Evolutionary conservation across 345 rosid species (phyloP).

Genomic region (Sisymbrium altissimum): DNA sequence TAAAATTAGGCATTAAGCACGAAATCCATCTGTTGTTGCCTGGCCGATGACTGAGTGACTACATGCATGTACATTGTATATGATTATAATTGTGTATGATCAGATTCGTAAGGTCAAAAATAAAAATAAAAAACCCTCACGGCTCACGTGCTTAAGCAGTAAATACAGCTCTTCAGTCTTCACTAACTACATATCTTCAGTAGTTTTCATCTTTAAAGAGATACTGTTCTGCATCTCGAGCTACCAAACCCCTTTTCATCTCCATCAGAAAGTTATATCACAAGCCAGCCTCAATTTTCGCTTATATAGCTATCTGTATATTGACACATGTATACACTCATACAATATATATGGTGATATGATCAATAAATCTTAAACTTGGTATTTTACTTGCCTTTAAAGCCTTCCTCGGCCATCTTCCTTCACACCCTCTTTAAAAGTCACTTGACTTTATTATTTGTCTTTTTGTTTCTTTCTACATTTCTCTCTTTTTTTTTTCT

Average conservation of each 20-base stretch:
- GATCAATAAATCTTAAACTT: constrained; percentile 29
- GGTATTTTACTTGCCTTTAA: constrained; percentile 72
- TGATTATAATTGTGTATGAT: neutral
- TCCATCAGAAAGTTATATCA: neutral
- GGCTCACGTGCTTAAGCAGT: constrained; percentile 65
- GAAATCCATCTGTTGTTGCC: constrained; percentile 27
- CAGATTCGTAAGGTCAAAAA: constrained; percentile 24
- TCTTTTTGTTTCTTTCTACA: constrained; percentile 26
- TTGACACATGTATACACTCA: neutral
- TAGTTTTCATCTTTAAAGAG: constrained; percentile 24
- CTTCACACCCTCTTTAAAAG: constrained; percentile 33
- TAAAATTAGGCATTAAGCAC: constrained; percentile 30
- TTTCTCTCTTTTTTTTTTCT: constrained; percentile 26
- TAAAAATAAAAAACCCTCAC: constrained; percentile 43
- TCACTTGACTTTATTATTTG: constrained; percentile 20
- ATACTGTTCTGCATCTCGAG: constrained; percentile 1
- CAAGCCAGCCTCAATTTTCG: constrained; percentile 18
- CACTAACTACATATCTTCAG: constrained; percentile 18
- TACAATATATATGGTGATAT: constrained; percentile 18
- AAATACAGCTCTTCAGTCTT: constrained; percentile 35
- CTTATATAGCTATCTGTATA: constrained; percentile 1
- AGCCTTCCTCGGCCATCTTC: constrained; percentile 42
- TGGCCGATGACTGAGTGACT: constrained; percentile 20
- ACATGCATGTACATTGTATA: neutral
- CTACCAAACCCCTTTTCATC: constrained; percentile 13